A percentile compares a stretch with the other conserved stretches of the same genome.
phyloP scores from a whole-genome alignment of 2,329 filamentous ascomycete genomes.

The Nothomitra cinnamomea region DNA sequence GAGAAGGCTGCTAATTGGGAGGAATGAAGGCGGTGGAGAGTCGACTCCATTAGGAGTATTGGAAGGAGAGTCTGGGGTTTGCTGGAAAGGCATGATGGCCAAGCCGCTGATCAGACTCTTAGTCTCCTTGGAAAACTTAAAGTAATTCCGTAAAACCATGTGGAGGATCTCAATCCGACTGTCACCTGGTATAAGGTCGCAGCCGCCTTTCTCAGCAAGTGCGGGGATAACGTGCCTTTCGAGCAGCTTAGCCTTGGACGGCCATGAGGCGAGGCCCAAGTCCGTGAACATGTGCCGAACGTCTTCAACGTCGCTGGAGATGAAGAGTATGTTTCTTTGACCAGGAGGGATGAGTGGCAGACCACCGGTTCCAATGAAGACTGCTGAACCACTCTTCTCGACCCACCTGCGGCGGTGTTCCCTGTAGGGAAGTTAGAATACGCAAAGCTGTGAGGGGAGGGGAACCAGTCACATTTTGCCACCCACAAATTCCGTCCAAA shows the following conservation, averaged over 20 bases:
- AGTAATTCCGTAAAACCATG: background rate
- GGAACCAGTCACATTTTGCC: background rate
- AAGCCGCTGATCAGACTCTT: background rate
- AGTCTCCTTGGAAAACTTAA: background rate
- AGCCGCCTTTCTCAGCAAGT: background rate
- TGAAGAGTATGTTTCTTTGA: background rate
- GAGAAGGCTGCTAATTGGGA: background rate
- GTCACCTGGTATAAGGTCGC: background rate
- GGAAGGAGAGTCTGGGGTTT: too few species aligned
- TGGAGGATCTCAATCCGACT: background rate
- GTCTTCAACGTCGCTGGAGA: background rate
- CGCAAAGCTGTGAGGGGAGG: background rate
- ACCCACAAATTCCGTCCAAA: background rate
- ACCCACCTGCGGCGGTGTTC: background rate
- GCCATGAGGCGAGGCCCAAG: background rate
- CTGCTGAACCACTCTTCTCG: background rate
- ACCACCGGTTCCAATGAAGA: background rate
- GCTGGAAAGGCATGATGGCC: background rate
- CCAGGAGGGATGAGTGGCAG: background rate
- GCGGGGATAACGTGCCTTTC: background rate
- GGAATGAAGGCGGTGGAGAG: background rate
- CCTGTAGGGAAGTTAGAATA: background rate
- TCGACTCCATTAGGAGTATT: background rate
- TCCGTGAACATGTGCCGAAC: background rate
- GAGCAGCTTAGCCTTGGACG: background rate